Base-by-base conservation (phyloP, 495 filamentous ascomycete genomes). In the Bryoglossum gracile region DNA sequence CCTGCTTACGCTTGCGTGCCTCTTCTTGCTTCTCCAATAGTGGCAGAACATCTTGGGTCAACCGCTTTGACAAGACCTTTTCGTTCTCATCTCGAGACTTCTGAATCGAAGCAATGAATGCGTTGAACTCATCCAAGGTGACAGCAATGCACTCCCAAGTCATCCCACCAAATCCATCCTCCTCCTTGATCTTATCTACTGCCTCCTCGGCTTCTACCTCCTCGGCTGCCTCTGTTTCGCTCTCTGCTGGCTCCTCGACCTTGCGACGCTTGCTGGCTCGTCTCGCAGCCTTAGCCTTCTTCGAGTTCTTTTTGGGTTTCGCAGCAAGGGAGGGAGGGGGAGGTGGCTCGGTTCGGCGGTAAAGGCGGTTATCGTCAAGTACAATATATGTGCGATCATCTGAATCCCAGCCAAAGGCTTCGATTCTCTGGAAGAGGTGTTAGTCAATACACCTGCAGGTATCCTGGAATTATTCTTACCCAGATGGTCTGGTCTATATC, bases 81-180 rank as follows among this genome's bases (percentile, higher is more conserved):
- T 96, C 92, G 56, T 97, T 86, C 17, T 75, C 63, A 62, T 95
- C 83, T 48, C 82, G 84, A 39, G 78, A 84, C 53, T 82, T 84
- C 33, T 75, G 76, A 42, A 96, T 76, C 1, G 74, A 73, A 2
- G 74, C 72, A 33, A 95, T 53, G 59, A 95, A 91, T 0, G 69
- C 61, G 39, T 81, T 78, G 53, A 90, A 88, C 46, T 98, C 85
- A 8, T 77, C 65, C 10, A 90, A 67, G 4, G 82, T 86, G 37
- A 94, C 76, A 22, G 89, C 91, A 19, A 98, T 51, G 61, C 90
- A 95, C 58, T 94, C 88, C 92, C 92, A 97, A 61, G 80, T 89
- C 66, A 82, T 82, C 18, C 76, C 77, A 16, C 80, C 82, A 35
- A 89, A 69, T 5, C 76, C 77, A 55, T 81, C 75, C 41, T 82